Percentiles rank a stretch among this genome's conserved stretches.
Conservation (phyloP, 2,329 filamentous ascomycete species). For the Talaromyces sp. region DNA sequence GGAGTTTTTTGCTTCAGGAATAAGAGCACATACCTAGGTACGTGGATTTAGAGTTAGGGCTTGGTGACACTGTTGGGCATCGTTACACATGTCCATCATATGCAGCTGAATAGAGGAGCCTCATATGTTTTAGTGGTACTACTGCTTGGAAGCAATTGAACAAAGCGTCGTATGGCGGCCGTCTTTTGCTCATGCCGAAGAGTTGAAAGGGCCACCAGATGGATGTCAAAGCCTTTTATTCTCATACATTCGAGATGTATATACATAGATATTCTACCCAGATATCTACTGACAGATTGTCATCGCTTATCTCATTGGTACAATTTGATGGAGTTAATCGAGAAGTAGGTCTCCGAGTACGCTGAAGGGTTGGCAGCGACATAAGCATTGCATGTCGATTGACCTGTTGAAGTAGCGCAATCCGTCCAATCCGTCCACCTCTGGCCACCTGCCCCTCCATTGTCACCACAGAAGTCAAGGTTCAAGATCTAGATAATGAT, state of each 20-base stretch:
- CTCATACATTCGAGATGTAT: neutral
- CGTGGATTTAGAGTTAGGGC: neutral
- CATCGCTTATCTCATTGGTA: neutral
- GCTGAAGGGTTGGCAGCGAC: constrained; percentile 12
- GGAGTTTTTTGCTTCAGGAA: neutral
- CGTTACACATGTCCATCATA: neutral
- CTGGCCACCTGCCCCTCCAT: constrained; percentile 10
- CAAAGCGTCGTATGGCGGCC: neutral
- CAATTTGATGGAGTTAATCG: constrained; percentile 14
- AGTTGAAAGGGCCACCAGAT: no score
- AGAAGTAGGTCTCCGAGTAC: constrained; percentile 11
- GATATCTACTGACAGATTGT: neutral
- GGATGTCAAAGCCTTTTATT: no score
- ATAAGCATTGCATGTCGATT: constrained; percentile 12
- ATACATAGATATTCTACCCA: neutral
- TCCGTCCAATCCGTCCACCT: constrained; percentile 12
- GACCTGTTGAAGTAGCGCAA: constrained; percentile 4
- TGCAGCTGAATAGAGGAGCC: neutral
- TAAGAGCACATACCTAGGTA: neutral
- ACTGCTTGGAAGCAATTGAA: no score
- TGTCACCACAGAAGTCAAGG: constrained; percentile 11
- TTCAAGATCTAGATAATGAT: constrained; percentile 10
- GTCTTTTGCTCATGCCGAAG: neutral
- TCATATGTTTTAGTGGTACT: no score
- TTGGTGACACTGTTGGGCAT: neutral